A percentile compares a stretch with the other conserved stretches of the same genome.
Evolutionary conservation across 805 yeast genomes (phyloP).

Genomic region (Maudiozyma serrabonitensis): DNA sequence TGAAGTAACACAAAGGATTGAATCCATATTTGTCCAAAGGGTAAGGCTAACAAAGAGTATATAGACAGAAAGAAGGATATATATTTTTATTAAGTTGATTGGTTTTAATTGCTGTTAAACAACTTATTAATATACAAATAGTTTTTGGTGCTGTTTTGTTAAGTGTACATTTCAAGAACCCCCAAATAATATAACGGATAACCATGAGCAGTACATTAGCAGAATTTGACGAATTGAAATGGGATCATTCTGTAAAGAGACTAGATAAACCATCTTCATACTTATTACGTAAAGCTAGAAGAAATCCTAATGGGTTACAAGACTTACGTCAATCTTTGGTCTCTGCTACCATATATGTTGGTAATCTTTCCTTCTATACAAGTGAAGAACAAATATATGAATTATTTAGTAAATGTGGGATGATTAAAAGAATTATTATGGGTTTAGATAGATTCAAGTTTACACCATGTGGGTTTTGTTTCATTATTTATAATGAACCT

Average conservation of each 20-base stretch:
- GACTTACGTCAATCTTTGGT: constrained; percentile 56
- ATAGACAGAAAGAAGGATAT: too few relatives aligned
- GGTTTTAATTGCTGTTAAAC: too few relatives aligned
- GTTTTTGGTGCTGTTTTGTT: too few relatives aligned
- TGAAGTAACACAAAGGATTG: too few relatives aligned
- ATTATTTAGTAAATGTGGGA: constrained; percentile 73
- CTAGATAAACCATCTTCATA: constrained; percentile 66
- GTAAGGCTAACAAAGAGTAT: too few relatives aligned
- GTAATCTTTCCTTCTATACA: constrained; percentile 80
- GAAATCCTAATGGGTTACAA: constrained; percentile 41
- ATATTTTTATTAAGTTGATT: too few relatives aligned
- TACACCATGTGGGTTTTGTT: constrained; percentile 96
- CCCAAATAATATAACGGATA: not conserved
- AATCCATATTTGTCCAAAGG: too few relatives aligned
- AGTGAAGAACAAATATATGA: constrained; percentile 93
- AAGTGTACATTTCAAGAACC: too few relatives aligned
- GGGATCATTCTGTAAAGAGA: constrained; percentile 54
- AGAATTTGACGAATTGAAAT: constrained; percentile 46
- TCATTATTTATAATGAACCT: constrained; percentile 64
- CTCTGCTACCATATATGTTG: constrained; percentile 79
- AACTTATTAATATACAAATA: too few relatives aligned
- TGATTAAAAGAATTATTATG: constrained; percentile 75
- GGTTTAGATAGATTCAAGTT: constrained; percentile 84
- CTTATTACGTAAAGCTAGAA: constrained; percentile 54
- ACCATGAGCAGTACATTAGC: constrained; percentile 30